A percentile compares a stretch with the other conserved stretches of the same genome.
phyloP scores from a whole-genome alignment of 1,139 yeast species.

The Blastobotrys malaysiensis region DNA sequence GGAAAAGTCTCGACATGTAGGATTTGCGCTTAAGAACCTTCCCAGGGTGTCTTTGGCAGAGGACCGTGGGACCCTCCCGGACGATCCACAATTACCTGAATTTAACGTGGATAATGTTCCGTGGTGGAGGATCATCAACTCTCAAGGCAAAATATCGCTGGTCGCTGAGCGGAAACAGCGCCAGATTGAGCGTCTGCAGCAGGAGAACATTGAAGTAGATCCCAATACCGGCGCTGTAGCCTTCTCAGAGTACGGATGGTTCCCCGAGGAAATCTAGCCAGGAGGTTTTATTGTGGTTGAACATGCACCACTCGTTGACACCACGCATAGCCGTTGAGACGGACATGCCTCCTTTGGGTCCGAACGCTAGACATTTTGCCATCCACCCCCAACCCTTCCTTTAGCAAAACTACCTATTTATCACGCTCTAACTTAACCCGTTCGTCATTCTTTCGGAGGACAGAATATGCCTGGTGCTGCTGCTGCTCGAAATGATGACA shows the following conservation, averaged over 20 bases:
- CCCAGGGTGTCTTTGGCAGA: conserved; percentile 25
- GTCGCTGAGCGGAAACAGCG: conserved; percentile 36
- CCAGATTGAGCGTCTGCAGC: conserved; percentile 45
- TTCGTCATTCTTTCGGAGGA: neutral
- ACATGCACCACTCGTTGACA: neutral
- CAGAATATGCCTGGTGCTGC: neutral
- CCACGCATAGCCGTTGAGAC: neutral
- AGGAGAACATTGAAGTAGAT: conserved; percentile 46
- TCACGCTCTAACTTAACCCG: neutral
- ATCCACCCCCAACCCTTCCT: neutral
- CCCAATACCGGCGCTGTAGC: conserved; percentile 37
- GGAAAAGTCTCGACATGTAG: conserved; percentile 67
- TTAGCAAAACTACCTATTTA: neutral
- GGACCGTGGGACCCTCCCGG: conserved; percentile 13
- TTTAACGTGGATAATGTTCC: conserved; percentile 45
- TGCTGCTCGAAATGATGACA: neutral
- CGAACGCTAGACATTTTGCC: neutral
- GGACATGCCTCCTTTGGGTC: neutral
- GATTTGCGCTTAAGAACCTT: conserved; percentile 56
- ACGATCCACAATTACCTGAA: conserved; percentile 16
- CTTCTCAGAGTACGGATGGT: conserved; percentile 58
- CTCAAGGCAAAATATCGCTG: conserved; percentile 54
- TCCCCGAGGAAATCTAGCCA: conserved; percentile 42
- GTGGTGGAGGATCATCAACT: conserved; percentile 74
- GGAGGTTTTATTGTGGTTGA: neutral